Evolutionary conservation across 805 yeast species (phyloP), one percentile per base, ranked within the genome.

Genomic region (Candida maesae): DNA sequence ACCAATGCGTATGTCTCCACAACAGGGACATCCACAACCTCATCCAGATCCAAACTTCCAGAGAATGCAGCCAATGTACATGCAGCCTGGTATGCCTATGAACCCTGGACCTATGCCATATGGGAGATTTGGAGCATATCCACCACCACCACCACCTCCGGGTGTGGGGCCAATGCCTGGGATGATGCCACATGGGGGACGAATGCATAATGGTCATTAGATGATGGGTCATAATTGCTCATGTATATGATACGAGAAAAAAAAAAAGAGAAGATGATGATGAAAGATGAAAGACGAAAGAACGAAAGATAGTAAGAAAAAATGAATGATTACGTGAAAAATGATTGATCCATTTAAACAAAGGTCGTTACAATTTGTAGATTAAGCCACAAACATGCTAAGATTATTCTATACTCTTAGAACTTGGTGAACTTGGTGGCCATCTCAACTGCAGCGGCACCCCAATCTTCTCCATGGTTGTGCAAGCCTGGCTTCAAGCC

Each of bases 391-490:
- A n/a, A n/a, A n/a, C n/a, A n/a, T n/a, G n/a, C n/a, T n/a, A 21
- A 21, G 7, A n/a, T 14, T 17, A 17, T 17, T 28, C 17, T 8
- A 13, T 17, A 14, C 8, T 9, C 23, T 27, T 19, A 40, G 17
- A 23, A 46, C 7, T 24, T 31, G n/a, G 24, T 26, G 27, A 36
- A 76, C 52, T 78, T 78, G 13, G 58, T 37, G 4, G 77, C 82
- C 98, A 93, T 91, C 69, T 91, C 99, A 20, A 93, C 96, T 13
- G 99, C 99, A 40, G 97, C 96, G 26, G 95, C 90, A 52, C 95
- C 99, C 99, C 99, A 91, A 64, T 93, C 99, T 58, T 77, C 87
- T 50, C 99, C 99, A 59, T 93, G 99, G 70, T 91, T 91, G 65
- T 93, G 98, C 80, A 81, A 76, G 10, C 61, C 67, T 52, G 79